Evolutionary conservation across 805 yeast species (phyloP).

Genomic region (Saccharomycopsis sp.): DNA sequence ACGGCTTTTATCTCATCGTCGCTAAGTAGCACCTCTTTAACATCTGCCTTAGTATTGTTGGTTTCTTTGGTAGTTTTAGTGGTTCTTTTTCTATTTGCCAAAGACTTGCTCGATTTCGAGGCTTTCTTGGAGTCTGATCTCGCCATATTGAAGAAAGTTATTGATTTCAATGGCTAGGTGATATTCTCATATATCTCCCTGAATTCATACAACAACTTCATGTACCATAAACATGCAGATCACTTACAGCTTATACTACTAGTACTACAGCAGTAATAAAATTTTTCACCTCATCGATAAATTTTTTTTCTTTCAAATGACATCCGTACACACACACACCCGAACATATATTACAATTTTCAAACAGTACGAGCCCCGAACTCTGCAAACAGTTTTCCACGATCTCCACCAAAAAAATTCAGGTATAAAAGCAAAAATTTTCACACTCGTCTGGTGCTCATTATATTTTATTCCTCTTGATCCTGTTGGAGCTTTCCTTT

Average conservation of each 20-base stretch:
- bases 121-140: not conserved
- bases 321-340: too few species aligned
- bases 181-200: too few species aligned
- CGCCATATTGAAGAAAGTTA: not conserved
- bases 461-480: not conserved
- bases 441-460: not conserved
- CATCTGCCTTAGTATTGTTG: not conserved
- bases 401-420: too few species aligned
- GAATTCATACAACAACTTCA: not conserved
- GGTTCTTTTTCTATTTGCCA: not conserved
- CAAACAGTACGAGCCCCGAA: too few species aligned
- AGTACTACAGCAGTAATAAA: not conserved
- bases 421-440: too few species aligned
- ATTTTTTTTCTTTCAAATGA: too few species aligned
- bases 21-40: not conserved
- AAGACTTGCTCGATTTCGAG: not conserved
- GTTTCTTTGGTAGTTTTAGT: not conserved
- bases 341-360: too few species aligned
- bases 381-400: too few species aligned
- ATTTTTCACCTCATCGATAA: not conserved
- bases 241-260: not conserved
- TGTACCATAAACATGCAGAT: not conserved
- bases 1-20: constrained; percentile 23
- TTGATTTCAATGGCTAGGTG: too few species aligned
- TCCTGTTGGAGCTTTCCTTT: not conserved